Conservation (phyloP, 2,329 filamentous ascomycete species). For the Venturiaceae sp. region DNA sequence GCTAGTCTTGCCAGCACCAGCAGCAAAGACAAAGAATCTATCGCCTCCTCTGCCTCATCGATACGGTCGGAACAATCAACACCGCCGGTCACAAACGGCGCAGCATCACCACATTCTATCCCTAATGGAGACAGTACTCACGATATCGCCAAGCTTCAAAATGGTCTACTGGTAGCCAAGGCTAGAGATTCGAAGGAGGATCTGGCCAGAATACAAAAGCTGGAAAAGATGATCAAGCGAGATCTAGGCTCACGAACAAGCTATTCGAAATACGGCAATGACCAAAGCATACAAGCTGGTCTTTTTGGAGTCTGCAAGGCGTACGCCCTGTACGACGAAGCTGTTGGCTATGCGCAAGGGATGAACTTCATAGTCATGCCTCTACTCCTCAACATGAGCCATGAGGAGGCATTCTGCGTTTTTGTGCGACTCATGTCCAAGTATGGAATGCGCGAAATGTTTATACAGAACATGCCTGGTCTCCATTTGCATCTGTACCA, state of each 20-base stretch:
- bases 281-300: constrained; percentile 83
- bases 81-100: constrained; percentile 26
- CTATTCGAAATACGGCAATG: constrained; percentile 91
- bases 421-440: constrained; percentile 94
- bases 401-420: constrained; percentile 92
- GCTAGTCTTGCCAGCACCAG: constrained; percentile 30
- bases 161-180: constrained; percentile 53
- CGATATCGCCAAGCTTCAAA: constrained; percentile 53
- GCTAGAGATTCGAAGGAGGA: constrained; percentile 76
- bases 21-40: constrained; percentile 56
- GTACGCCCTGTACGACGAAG: constrained; percentile 90
- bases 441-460: constrained; percentile 85
- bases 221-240: constrained; percentile 85
- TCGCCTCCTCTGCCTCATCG: constrained; percentile 74
- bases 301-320: constrained; percentile 95
- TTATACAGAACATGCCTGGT: constrained; percentile 92
- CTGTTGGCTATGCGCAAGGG: constrained; percentile 91
- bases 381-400: constrained; percentile 80
- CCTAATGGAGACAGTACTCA: constrained; percentile 46
- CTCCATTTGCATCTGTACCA: constrained; percentile 89
- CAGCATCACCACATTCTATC: constrained; percentile 27
- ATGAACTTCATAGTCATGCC: constrained; percentile 99
- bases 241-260: constrained; percentile 89
- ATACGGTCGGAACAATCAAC: constrained; percentile 61
- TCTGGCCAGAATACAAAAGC: constrained; percentile 59